Evolutionary conservation across 78 protist species (phyloP).

Genomic region (Mastigamoeba balamuthi): DNA sequence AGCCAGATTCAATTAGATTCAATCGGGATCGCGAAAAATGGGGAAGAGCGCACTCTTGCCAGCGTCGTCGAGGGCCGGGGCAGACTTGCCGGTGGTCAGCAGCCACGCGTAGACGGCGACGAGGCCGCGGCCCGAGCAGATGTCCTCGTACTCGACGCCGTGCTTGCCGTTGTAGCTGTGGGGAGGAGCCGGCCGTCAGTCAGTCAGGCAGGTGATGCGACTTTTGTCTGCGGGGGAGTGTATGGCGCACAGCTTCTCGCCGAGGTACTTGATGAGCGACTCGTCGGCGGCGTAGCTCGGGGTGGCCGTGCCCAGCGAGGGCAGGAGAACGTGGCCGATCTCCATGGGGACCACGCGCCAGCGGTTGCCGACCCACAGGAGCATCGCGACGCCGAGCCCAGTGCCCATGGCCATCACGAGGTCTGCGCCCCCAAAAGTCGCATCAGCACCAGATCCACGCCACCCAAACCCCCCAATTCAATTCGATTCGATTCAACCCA

Average conservation of each 20-base stretch:
- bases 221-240: too few relatives aligned
- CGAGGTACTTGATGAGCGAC: not conserved
- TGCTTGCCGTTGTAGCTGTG: not conserved
- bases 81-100: not conserved
- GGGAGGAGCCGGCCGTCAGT: too few relatives aligned
- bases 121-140: not conserved
- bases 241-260: too few relatives aligned
- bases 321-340: not conserved
- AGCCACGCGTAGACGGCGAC: not conserved
- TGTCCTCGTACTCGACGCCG: not conserved
- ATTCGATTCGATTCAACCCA: too few relatives aligned
- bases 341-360: not conserved
- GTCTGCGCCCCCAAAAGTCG: too few relatives aligned
- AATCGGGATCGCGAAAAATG: not conserved
- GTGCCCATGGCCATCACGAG: not conserved
- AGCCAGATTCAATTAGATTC: too few relatives aligned
- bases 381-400: not conserved
- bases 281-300: not conserved
- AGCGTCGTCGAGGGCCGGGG: not conserved
- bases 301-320: too few relatives aligned
- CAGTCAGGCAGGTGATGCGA: too few relatives aligned
- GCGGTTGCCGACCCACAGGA: not conserved
- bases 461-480: too few relatives aligned
- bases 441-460: too few relatives aligned
- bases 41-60: not conserved